A percentile compares a stretch with the other conserved stretches of the same genome.
Evolutionary conservation across 2,329 filamentous ascomycete species (phyloP).

Genomic region (Nemania sp.): DNA sequence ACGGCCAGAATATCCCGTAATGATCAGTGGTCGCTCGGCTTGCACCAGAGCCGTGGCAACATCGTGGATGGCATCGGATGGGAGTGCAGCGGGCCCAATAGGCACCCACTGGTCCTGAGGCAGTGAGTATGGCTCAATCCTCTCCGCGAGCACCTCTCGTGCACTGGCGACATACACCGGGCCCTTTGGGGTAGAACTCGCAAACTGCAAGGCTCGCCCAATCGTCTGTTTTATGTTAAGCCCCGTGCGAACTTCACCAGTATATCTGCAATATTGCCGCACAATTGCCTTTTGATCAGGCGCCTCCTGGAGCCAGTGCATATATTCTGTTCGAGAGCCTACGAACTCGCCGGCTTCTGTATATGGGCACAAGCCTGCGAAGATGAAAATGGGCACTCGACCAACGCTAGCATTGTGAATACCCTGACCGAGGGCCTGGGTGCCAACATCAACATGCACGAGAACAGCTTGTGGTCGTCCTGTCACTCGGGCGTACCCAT

Average conservation of each 20-base stretch:
- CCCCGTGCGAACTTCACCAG: slow-evolving; percentile 71
- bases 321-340: slow-evolving; percentile 74
- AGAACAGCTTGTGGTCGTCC: slow-evolving; percentile 72
- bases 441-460: slow-evolving; percentile 78
- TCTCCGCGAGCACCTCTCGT: slow-evolving; percentile 73
- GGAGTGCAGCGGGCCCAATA: slow-evolving; percentile 35
- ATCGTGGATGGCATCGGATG: slow-evolving; percentile 46
- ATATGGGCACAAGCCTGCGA: slow-evolving; percentile 73
- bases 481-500: slow-evolving; percentile 71
- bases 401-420: slow-evolving; percentile 75
- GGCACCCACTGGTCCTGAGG: slow-evolving; percentile 34
- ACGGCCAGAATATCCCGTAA: slow-evolving; percentile 56
- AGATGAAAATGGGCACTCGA: slow-evolving; percentile 72
- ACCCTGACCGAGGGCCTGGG: slow-evolving; percentile 72
- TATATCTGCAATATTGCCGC: slow-evolving; percentile 73
- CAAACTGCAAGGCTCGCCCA: slow-evolving; percentile 72
- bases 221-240: slow-evolving; percentile 78
- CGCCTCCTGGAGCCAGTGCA: slow-evolving; percentile 80
- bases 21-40: slow-evolving; percentile 52
- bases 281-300: slow-evolving; percentile 76
- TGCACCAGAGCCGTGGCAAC: slow-evolving; percentile 49
- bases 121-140: slow-evolving; percentile 42
- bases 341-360: slow-evolving; percentile 74
- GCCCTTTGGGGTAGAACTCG: slow-evolving; percentile 68
- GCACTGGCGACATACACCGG: slow-evolving; percentile 71